Evolutionary conservation across 78 protist genomes (phyloP).

Genomic region (Speleostelium caveatum): DNA sequence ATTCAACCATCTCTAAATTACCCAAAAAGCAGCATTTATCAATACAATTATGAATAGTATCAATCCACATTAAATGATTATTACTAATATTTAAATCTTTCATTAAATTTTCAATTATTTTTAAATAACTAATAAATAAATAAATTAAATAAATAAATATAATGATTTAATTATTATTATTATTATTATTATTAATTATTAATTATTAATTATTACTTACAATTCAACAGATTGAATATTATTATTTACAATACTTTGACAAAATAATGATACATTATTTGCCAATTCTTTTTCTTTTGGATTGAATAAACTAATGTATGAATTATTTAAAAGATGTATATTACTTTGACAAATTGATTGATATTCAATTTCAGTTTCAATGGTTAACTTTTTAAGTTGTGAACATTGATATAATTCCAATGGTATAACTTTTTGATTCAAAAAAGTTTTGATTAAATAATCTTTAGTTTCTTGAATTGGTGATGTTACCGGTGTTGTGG

Average conservation of each 20-base stretch:
- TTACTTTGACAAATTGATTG: constrained; percentile 54
- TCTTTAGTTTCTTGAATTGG: constrained; percentile 23
- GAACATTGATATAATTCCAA: constrained; percentile 15
- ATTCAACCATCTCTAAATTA: constrained; percentile 23
- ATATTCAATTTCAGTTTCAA: constrained; percentile 54
- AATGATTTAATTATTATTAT: background rate
- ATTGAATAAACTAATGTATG: constrained; percentile 31
- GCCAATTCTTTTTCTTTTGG: constrained; percentile 59
- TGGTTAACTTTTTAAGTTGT: constrained; percentile 36
- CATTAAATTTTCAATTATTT: constrained; percentile 35
- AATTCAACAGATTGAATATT: background rate
- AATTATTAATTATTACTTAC: background rate
- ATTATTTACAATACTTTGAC: constrained; percentile 18
- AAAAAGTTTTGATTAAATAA: no score
- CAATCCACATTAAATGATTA: constrained; percentile 26
- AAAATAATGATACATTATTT: constrained; percentile 11
- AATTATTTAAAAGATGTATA: constrained; percentile 38
- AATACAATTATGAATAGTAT: constrained; percentile 51
- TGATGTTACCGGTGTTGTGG: constrained; percentile 1
- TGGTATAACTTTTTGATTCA: background rate
- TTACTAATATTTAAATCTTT: constrained; percentile 17
- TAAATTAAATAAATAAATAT: background rate
- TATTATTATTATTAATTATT: background rate
- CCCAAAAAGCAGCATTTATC: constrained; percentile 58
- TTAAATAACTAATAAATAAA: background rate